Conservation (phyloP, 345 rosid species). For the Jatropha curcas region DNA sequence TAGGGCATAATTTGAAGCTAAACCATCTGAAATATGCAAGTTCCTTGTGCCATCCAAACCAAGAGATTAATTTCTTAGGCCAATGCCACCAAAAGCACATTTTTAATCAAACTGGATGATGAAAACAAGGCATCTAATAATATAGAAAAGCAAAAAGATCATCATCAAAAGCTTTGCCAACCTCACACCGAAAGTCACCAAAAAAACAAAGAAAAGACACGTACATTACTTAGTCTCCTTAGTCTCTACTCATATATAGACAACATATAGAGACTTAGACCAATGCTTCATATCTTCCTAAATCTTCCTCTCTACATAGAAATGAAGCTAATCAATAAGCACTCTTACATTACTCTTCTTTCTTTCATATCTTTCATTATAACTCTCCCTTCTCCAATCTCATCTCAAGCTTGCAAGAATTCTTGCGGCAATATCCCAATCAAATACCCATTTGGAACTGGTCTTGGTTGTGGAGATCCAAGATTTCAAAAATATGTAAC, state of each 20-base stretch:
- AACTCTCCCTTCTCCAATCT: conserved; percentile 35
- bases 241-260: not conserved
- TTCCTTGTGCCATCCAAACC: not conserved
- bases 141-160: conserved; percentile 7
- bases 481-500: conserved; percentile 65
- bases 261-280: not conserved
- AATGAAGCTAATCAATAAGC: conserved; percentile 33
- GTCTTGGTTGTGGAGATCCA: conserved; percentile 84
- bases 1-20: too few species aligned
- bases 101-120: conserved; percentile 1
- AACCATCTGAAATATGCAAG: not conserved
- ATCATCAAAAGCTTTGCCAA: conserved; percentile 16
- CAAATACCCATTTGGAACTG: conserved; percentile 77
- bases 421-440: conserved; percentile 61
- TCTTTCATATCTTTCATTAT: conserved; percentile 22
- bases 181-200: conserved; percentile 29
- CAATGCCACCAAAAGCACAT: not conserved
- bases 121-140: conserved; percentile 14
- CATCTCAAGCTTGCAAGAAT: conserved; percentile 64
- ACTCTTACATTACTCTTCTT: conserved; percentile 5
- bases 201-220: too few species aligned
- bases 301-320: too few species aligned
- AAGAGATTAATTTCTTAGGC: too few species aligned
- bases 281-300: not conserved
- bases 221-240: too few species aligned